Base-by-base conservation (phyloP, 257 asterid species). In the Solanum arcanum region DNA sequence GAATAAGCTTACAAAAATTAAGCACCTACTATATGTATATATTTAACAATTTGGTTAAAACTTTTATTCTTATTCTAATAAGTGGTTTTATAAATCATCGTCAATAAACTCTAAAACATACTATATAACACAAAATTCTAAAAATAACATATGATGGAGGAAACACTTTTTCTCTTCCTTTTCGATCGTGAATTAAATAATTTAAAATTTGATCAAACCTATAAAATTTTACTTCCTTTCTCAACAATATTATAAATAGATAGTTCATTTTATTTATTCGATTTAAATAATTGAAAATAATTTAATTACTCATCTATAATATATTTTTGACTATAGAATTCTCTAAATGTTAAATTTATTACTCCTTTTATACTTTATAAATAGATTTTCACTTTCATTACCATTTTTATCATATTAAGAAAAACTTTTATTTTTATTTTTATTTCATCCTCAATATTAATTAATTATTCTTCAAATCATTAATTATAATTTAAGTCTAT, bases 1-100 rank as follows among this genome's bases (percentile, higher is more conserved):
- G 0, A 52, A 52, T 16, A 52, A 6, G 0, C 18, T 52, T 1
- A 1, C 7, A 16, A 52, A 52, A 0, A 52, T 16, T 16, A 52
- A 2, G 2, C 23, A 52, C 18, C 60, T 52, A 52, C 10, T 16
- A 52, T 52, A 52, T 52, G 23, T 9, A 52, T 52, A 16, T 52
- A 52, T 52, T 16, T 52, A 2, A 52, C 23, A 52, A 7, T 56
- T 56, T 56, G 62, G 4, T 18, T 52, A 18, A 52, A 52, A 7
- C 6, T 49, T 49, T 49, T 49, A 39, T 6, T 16, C 62, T 52
- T 8, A 49, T 0, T 15, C 60, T 52, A 16, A 6, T 52, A 52
- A 16, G 4, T 52, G 7, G 1, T 52, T 52, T 49, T 0, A 49
- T 49, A 49, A 49, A 49, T 49, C 23, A 49, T 49, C 23, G 7